These are phyloP conservation scores for Triglochin maritima DNA, from an alignment of 106 monocot species.

Conservation along the genomic window DNA sequence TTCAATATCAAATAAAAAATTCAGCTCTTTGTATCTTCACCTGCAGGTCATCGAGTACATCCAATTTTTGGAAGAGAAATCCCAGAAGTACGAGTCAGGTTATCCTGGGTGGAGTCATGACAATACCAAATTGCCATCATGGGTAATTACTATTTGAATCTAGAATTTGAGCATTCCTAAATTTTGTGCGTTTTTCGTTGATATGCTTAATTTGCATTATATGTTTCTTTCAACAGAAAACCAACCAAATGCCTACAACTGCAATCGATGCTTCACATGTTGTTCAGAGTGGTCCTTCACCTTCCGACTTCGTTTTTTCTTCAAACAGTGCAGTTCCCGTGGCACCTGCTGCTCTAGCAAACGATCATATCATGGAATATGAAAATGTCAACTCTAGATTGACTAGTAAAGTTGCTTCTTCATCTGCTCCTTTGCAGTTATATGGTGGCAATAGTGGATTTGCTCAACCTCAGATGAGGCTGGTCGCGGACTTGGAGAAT, in stretches of 20 bases:
- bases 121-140: constrained; percentile 28
- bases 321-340: constrained; percentile 21
- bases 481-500: constrained; percentile 32
- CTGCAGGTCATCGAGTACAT: constrained; percentile 60
- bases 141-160: constrained; percentile 2
- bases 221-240: constrained; percentile 31
- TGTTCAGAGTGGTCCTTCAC: constrained; percentile 12
- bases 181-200: neutral
- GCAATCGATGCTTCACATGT: constrained; percentile 31
- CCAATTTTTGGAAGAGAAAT: constrained; percentile 42
- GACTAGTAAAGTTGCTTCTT: constrained; percentile 17
- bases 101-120: constrained; percentile 48
- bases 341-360: constrained; percentile 26
- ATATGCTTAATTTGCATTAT: neutral
- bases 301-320: constrained; percentile 32
- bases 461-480: constrained; percentile 15
- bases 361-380: constrained; percentile 26
- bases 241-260: constrained; percentile 22
- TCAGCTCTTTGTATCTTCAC: neutral
- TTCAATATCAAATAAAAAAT: neutral
- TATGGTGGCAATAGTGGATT: constrained; percentile 17
- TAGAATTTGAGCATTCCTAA: neutral
- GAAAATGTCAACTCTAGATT: constrained; percentile 21
- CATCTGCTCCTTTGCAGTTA: constrained; percentile 15
- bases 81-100: constrained; percentile 33